Conservation (phyloP, 352 stramenopile species). For the Pythium dissimile region DNA sequence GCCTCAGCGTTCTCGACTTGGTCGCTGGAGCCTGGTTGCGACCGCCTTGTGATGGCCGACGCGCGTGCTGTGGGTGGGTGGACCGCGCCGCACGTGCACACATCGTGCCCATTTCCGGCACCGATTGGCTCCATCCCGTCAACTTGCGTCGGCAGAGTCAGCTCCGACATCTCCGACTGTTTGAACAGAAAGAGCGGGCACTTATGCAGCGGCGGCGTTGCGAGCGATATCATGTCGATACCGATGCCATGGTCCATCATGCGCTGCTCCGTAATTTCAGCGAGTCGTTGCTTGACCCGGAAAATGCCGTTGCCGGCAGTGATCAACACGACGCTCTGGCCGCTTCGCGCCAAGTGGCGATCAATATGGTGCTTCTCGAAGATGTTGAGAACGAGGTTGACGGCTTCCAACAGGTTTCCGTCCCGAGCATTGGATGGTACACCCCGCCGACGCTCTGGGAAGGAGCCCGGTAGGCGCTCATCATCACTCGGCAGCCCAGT, state of each 20-base stretch:
- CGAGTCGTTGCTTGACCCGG: constrained; percentile 93
- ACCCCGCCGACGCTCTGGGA: constrained; percentile 28
- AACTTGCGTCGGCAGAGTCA: constrained; percentile 8
- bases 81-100: constrained; percentile 16
- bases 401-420: constrained; percentile 97
- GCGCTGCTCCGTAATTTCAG: constrained; percentile 97
- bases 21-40: constrained; percentile 20
- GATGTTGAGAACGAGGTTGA: constrained; percentile 98
- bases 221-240: constrained; percentile 96
- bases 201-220: constrained; percentile 95
- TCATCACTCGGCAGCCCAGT: constrained; percentile 11
- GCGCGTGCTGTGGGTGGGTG: neutral
- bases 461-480: neutral
- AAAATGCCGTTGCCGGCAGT: constrained; percentile 96
- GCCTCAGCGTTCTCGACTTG: neutral
- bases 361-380: constrained; percentile 99
- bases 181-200: constrained; percentile 97
- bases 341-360: constrained; percentile 93
- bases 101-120: constrained; percentile 6
- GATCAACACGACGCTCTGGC: constrained; percentile 96
- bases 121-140: constrained; percentile 13
- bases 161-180: constrained; percentile 57
- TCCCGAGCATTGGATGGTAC: constrained; percentile 64
- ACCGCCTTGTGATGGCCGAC: constrained; percentile 6
- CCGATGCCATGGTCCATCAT: constrained; percentile 99